Conservation (phyloP, 768 basidiomycete genomes). For the Gloeopeniophorella convolvens region DNA sequence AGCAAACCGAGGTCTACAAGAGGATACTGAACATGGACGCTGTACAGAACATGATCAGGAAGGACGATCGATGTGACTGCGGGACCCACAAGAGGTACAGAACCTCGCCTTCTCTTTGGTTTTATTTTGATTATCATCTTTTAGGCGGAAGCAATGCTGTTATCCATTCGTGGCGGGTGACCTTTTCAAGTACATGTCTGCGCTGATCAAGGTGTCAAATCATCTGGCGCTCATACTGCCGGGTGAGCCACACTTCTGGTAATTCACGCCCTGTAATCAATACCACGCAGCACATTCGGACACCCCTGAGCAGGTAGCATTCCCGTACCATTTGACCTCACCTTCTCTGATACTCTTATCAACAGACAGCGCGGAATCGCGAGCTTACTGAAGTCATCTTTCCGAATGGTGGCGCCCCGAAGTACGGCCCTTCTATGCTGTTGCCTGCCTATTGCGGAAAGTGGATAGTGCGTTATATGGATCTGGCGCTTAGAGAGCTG, state of each 20-base stretch:
- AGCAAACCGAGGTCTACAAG: slow-evolving; percentile 70
- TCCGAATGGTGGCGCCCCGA: slow-evolving; percentile 47
- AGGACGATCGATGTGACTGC: slow-evolving; percentile 72
- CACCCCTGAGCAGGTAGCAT: slow-evolving; percentile 55
- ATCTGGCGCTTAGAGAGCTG: neutral
- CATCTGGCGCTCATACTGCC: slow-evolving; percentile 85
- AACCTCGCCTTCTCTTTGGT: neutral
- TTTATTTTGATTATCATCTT: slow-evolving; percentile 20
- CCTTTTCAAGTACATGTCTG: slow-evolving; percentile 70
- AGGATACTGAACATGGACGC: slow-evolving; percentile 54
- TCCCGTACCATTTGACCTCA: neutral
- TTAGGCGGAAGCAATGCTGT: slow-evolving; percentile 54
- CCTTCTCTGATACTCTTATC: neutral
- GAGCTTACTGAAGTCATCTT: slow-evolving; percentile 61
- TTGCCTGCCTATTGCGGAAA: slow-evolving; percentile 73
- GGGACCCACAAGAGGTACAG: slow-evolving; percentile 48
- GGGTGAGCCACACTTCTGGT: slow-evolving; percentile 34
- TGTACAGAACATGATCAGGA: slow-evolving; percentile 64
- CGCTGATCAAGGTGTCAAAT: slow-evolving; percentile 85
- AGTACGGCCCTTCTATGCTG: slow-evolving; percentile 56
- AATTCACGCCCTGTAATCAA: neutral
- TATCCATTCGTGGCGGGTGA: slow-evolving; percentile 39
- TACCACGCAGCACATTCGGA: slow-evolving; percentile 52
- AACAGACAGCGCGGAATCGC: slow-evolving; percentile 47
- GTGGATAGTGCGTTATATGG: slow-evolving; percentile 56